Base-by-base conservation (phyloP, 345 rosid species). In the Pugionium dolabratum region DNA sequence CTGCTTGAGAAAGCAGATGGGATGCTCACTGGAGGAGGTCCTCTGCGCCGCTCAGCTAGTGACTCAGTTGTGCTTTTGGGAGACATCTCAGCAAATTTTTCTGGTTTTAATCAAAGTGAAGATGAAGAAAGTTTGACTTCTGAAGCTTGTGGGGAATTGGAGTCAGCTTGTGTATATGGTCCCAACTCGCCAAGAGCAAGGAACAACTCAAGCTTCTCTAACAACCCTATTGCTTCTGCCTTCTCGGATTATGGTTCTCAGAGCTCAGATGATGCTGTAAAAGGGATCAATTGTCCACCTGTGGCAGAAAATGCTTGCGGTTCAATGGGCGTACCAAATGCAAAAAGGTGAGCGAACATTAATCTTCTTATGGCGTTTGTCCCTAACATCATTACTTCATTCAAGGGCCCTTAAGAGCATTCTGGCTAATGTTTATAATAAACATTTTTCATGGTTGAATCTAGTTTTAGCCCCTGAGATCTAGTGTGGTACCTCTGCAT, bases 171-270 rank as follows among this genome's bases (percentile, higher is more conserved):
- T 70, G 55, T 81, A 0, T 89, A 89, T 55, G 93, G 96, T 74
- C 96, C 96, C 26, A 86, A 82, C 73, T 89, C 96, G 8, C 96
- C 96, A 27, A 77, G 96, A 67, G 78, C 67, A 52, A 89, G 51
- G 69, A 76, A 71, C 53, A 79, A 63, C 56, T 54, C 78, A 4
- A 72, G 75, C 66, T 70, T 83, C 68, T 74, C 89, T 5, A 82
- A 72, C 52, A 82, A 68, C 70, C 79, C 84, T 67, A 73, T 85
- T 33, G 87, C 69, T 59, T 86, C 89, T 2, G 96, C 90, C 40
- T 67, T 89, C 43, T 80, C 88, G 42, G 85, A 86, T 11, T 82
- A 79, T 63, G 76, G 61, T 45, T 60, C 80, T 63, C 76, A 79
- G 69, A 52, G 69, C 73, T 69, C 72, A 1, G 84, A 79, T 58